A percentile compares a stretch with the other conserved stretches of the same genome.
Conservation (phyloP, 2,329 filamentous ascomycete genomes). For the Decorospora gaudefroyi region DNA sequence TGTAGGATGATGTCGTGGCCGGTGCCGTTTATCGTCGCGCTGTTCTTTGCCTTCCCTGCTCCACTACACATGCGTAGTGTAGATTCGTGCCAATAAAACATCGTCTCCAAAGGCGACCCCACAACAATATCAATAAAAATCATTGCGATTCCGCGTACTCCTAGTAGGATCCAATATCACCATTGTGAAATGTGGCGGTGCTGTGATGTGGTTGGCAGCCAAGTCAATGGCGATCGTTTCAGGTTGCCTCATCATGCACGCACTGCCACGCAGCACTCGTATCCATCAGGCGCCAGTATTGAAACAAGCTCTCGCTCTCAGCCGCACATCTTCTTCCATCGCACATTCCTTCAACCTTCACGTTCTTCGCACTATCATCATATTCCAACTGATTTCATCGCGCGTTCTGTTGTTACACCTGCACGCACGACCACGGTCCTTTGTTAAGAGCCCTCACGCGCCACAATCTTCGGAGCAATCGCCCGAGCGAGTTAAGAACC, state of each 20-base stretch:
- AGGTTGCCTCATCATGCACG: conserved; percentile 14
- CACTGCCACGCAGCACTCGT: too few species aligned
- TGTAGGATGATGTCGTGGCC: too few species aligned
- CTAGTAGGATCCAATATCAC: too few species aligned
- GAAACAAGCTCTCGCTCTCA: conserved; percentile 4
- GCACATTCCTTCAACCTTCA: background rate
- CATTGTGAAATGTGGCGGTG: conserved; percentile 17
- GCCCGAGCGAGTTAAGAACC: conserved; percentile 1
- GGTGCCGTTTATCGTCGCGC: too few species aligned
- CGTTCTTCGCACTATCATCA: background rate
- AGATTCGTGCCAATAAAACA: too few species aligned
- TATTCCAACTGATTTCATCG: background rate
- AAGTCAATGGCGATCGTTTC: conserved; percentile 13
- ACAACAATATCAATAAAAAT: too few species aligned
- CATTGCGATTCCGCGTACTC: too few species aligned
- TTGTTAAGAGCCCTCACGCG: background rate
- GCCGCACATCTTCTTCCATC: conserved; percentile 1
- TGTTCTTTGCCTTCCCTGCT: too few species aligned
- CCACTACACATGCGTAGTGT: too few species aligned
- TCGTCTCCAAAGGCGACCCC: too few species aligned
- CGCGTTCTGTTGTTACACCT: background rate
- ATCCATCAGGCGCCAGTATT: conserved; percentile 20
- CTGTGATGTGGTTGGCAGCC: conserved; percentile 5
- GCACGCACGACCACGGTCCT: background rate
- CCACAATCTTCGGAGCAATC: background rate